A percentile compares a stretch with the other conserved stretches of the same genome.
Conservation (phyloP, 192 early-diverging fungal genomes). For the Linnemannia exigua region DNA sequence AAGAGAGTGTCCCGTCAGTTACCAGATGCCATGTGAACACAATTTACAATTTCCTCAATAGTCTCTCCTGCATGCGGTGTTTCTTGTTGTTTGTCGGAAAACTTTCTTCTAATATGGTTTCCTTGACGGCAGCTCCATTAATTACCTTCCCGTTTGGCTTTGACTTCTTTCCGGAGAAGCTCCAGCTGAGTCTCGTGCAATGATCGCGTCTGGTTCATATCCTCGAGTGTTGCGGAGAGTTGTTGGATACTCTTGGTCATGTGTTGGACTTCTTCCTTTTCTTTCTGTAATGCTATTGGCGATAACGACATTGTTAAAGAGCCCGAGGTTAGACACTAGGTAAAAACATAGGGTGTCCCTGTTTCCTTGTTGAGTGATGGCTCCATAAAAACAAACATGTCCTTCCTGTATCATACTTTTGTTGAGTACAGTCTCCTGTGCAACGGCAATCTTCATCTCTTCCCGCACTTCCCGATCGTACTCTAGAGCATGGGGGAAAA, state of each 20-base stretch:
- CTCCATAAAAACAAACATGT: background rate
- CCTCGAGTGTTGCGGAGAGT: constrained; percentile 59
- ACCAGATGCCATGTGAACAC: background rate
- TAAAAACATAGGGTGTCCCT: no score
- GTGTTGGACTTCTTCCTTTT: constrained; percentile 61
- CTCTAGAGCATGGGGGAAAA: background rate
- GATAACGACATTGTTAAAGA: background rate
- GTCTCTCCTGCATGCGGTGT: constrained; percentile 3
- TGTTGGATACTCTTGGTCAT: constrained; percentile 58
- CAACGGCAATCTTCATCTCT: constrained; percentile 24
- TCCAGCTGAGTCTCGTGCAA: constrained; percentile 57
- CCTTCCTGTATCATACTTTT: constrained; percentile 17
- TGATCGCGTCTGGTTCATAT: constrained; percentile 44
- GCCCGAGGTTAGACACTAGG: background rate
- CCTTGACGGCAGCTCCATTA: background rate
- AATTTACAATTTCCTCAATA: background rate
- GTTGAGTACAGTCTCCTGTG: constrained; percentile 18
- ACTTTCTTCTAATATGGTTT: no score
- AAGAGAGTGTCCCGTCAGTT: background rate
- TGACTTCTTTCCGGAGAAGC: constrained; percentile 63
- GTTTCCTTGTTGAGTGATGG: no score
- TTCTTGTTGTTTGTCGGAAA: background rate
- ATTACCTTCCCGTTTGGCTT: constrained; percentile 60
- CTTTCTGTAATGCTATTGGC: constrained; percentile 59
- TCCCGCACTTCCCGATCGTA: constrained; percentile 34